phyloP scores from a whole-genome alignment of 306 rosid species.

The Nissolia schottii region DNA sequence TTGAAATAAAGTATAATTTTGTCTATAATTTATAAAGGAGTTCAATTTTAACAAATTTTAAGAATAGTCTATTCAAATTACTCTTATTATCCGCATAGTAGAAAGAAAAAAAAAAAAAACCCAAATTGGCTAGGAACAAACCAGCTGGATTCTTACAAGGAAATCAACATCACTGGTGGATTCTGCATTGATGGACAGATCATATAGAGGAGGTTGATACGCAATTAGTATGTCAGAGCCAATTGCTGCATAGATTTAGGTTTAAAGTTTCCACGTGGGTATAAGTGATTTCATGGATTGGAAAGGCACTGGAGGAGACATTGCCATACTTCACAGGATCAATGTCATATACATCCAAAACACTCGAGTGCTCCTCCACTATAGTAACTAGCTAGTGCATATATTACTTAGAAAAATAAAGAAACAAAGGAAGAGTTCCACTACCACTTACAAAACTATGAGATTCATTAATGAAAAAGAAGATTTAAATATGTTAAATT shows the following conservation, averaged over 20 bases:
- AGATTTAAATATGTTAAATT: too few species aligned
- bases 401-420: conserved; percentile 21
- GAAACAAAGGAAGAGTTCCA: not conserved
- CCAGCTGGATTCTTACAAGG: not conserved
- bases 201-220: not conserved
- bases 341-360: conserved; percentile 28
- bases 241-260: not conserved
- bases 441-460: too few species aligned
- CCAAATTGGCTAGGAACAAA: not conserved
- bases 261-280: not conserved
- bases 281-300: conserved; percentile 45
- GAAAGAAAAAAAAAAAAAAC: too few species aligned
- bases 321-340: conserved; percentile 45
- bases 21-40: too few species aligned
- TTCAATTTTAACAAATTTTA: too few species aligned
- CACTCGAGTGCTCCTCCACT: conserved; percentile 62
- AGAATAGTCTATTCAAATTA: too few species aligned
- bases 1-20: too few species aligned
- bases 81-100: too few species aligned
- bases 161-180: not conserved
- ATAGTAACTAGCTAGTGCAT: conserved; percentile 25
- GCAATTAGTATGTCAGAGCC: not conserved
- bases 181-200: not conserved
- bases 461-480: too few species aligned
- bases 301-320: conserved; percentile 36